phyloP scores from a whole-genome alignment of 1,139 yeast genomes.

The Pneumocystis canis region DNA sequence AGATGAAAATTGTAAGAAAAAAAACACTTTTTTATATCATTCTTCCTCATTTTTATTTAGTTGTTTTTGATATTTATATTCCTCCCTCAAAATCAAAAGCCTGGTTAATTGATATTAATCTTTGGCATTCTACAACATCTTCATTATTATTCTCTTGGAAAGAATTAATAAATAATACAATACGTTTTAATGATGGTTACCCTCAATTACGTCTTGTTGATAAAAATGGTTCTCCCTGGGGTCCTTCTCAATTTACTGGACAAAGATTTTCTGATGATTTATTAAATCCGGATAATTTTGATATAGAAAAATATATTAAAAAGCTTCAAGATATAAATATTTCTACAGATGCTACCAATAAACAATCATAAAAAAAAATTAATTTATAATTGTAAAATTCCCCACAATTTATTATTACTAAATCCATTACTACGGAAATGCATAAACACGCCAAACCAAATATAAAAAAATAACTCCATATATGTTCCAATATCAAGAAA shows the following conservation, averaged over 20 bases:
- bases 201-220: conserved; percentile 55
- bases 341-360: neutral
- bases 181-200: conserved; percentile 13
- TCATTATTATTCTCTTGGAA: conserved; percentile 71
- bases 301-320: conserved; percentile 17
- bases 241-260: conserved; percentile 68
- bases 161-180: conserved; percentile 34
- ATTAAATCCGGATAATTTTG: conserved; percentile 50
- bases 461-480: neutral
- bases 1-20: conserved; percentile 30
- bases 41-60: conserved; percentile 2
- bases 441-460: neutral
- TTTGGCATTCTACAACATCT: conserved; percentile 66
- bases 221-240: conserved; percentile 42
- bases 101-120: conserved; percentile 68
- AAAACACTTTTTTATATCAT: neutral
- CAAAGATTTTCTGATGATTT: conserved; percentile 85
- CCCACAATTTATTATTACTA: neutral
- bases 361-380: neutral
- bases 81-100: conserved; percentile 59
- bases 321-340: conserved; percentile 15
- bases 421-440: neutral
- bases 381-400: neutral
- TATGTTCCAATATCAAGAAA: conserved; percentile 1
- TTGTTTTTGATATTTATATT: conserved; percentile 65